Evolutionary conservation across 306 rosid genomes (phyloP), one percentile per base, ranked within the genome.

Genomic region (Rosa multiflora): DNA sequence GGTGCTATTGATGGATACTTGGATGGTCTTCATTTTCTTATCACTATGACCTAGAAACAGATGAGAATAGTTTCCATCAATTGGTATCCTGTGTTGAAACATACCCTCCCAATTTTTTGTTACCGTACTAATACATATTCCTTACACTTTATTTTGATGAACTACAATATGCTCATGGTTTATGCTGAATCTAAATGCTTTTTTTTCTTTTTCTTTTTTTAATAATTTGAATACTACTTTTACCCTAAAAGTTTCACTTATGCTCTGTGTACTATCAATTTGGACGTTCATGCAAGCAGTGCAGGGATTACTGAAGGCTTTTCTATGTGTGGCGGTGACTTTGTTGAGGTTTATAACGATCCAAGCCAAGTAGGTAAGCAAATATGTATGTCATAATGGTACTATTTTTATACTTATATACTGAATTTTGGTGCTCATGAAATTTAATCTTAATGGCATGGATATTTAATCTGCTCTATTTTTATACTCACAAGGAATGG

Each of bases 251-350:
- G 43, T 81, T 74, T 3, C 64, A 62, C 53, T 81, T 35, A 11
- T 44, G 42, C 67, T 40, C 21, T 55, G 2, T 74, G 26, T 70
- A 37, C 42, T 26, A 75, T 21, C 72, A 11, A 51, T 52, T 18
- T 73, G 39, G 71, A 43, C 20, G 13, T 58, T 83, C 43, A 73
- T 76, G 55, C 79, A 78, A 85, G 87, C 94, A 92, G 99, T 74
- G 99, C 98, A 80, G 26, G 26, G 26, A 23, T 23, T 23, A 23
- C 26, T 23, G 26, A 23, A 23, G 26, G 26, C 26, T 23, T 23
- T 23, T 23, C 26, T 23, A 23, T 23, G 26, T 23, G 26, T 23
- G 26, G 26, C 26, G 26, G 26, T 23, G 26, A 23, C 26, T 23
- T 23, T 23, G 26, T 23, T 23, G 26, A 23, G 26, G 26, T 23